phyloP scores from a whole-genome alignment of 345 rosid species.

The Eucalyptus sideroxylon region DNA sequence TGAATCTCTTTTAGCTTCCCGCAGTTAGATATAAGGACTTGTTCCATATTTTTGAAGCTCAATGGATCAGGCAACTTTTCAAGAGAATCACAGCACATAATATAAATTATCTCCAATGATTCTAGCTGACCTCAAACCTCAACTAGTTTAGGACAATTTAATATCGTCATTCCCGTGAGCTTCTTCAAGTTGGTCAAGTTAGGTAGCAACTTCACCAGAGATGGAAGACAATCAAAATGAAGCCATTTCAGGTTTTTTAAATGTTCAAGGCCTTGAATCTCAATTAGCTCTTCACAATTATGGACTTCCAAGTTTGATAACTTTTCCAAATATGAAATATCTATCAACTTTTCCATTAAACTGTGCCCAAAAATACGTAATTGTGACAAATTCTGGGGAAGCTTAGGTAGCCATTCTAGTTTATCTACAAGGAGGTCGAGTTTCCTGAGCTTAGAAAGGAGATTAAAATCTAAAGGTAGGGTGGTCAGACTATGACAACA shows the following conservation, averaged over 20 bases:
- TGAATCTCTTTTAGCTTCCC: too few species aligned
- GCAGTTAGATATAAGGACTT: accelerated
- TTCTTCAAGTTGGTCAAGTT: not conserved
- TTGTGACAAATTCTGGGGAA: not conserved
- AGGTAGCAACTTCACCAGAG: not conserved
- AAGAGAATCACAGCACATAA: not conserved
- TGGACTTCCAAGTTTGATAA: not conserved
- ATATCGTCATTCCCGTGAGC: accelerated
- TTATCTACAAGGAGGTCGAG: accelerated
- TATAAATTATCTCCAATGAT: not conserved
- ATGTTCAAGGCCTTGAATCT: not conserved
- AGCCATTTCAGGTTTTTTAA: not conserved
- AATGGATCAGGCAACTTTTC: too few species aligned
- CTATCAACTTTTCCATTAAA: not conserved
- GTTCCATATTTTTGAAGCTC: too few species aligned
- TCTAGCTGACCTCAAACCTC: not conserved
- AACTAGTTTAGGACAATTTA: not conserved
- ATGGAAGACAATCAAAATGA: not conserved
- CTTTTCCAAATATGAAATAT: not conserved
- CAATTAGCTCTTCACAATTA: not conserved
- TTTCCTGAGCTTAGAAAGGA: not conserved
- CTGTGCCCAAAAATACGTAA: accelerated
- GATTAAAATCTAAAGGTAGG: not conserved
- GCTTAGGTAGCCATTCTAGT: not conserved
- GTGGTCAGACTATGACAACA: not conserved